Evolutionary conservation across 257 asterid species (phyloP).

Genomic region (Cruciata laevipes): DNA sequence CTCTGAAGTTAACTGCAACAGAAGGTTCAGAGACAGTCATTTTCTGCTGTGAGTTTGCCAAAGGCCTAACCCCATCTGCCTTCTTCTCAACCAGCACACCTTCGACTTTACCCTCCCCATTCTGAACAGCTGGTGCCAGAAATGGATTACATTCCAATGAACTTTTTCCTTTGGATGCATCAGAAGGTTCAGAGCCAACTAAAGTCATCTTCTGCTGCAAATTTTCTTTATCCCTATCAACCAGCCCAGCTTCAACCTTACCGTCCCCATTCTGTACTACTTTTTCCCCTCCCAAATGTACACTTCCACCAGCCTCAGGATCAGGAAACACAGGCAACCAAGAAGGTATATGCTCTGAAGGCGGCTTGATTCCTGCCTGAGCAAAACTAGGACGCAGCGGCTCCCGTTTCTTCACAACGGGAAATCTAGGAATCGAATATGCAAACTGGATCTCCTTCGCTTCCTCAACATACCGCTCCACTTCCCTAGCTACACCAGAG

Average conservation of each 20-base stretch:
- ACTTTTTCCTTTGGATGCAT: slow-evolving; percentile 39
- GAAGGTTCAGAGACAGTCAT: slow-evolving; percentile 39
- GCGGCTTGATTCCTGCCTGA: slow-evolving; percentile 40
- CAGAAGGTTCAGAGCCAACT: slow-evolving; percentile 37
- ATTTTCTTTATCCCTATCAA: slow-evolving; percentile 32
- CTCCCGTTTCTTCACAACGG: slow-evolving; percentile 43
- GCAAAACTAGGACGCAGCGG: slow-evolving; percentile 33
- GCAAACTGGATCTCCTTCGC: slow-evolving; percentile 69
- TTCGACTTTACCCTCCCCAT: slow-evolving; percentile 42
- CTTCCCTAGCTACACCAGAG: slow-evolving; percentile 56
- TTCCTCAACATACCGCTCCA: slow-evolving; percentile 31
- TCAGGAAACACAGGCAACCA: slow-evolving; percentile 39
- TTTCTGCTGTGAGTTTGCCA: slow-evolving; percentile 32
- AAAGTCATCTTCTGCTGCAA: slow-evolving; percentile 28
- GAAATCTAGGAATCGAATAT: slow-evolving; percentile 50
- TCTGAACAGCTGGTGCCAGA: slow-evolving; percentile 56
- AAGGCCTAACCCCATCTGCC: slow-evolving; percentile 31
- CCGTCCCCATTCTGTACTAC: slow-evolving; percentile 22
- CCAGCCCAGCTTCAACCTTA: slow-evolving; percentile 19
- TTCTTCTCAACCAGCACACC: slow-evolving; percentile 31
- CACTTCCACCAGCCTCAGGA: slow-evolving; percentile 26
- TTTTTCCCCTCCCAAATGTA: slow-evolving; percentile 25
- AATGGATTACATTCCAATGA: slow-evolving; percentile 50
- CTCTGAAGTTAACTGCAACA: slow-evolving; percentile 28
- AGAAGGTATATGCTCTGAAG: slow-evolving; percentile 53